These are phyloP conservation scores for Botrytis squamosa DNA, from an alignment of 2,329 filamentous ascomycete genomes.

Conservation along the genomic window DNA sequence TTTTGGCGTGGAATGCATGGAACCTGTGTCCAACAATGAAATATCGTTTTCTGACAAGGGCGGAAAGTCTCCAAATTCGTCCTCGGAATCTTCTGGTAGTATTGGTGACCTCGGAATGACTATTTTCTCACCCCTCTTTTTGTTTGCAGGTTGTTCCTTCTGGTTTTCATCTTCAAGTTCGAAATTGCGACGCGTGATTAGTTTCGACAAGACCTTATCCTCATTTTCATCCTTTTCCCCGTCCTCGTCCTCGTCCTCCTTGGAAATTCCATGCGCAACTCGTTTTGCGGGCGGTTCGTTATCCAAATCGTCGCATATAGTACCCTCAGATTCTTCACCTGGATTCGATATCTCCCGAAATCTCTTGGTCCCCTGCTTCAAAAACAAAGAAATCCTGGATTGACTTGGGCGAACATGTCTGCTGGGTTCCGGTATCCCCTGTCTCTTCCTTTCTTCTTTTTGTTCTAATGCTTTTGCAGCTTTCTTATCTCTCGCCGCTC, in stretches of 20 bases:
- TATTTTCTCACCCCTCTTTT: background rate
- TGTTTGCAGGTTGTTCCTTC: slow-evolving; percentile 9
- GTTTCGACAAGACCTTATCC: background rate
- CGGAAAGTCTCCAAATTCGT: slow-evolving; percentile 40
- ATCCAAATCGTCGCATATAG: slow-evolving; percentile 12
- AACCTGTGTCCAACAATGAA: slow-evolving; percentile 22
- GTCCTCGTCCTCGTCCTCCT: background rate
- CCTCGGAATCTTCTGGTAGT: slow-evolving; percentile 31
- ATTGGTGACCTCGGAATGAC: slow-evolving; percentile 14
- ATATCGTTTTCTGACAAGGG: slow-evolving; percentile 35
- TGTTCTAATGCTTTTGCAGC: slow-evolving; percentile 53
- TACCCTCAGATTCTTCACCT: slow-evolving; percentile 28
- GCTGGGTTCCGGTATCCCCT: slow-evolving; percentile 53
- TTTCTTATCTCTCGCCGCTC: slow-evolving; percentile 53
- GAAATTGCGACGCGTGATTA: background rate
- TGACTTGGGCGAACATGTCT: slow-evolving; percentile 53
- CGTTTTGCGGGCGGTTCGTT: background rate
- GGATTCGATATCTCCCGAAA: slow-evolving; percentile 28
- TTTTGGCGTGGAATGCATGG: background rate
- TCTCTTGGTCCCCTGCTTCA: slow-evolving; percentile 38
- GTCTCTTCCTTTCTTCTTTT: slow-evolving; percentile 50
- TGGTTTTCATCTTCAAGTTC: background rate
- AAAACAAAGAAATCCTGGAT: slow-evolving; percentile 55
- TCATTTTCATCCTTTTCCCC: background rate
- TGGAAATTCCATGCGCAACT: background rate